These are phyloP conservation scores for Ehretia macrophylla DNA, from an alignment of 257 asterid genomes.

Conservation along the genomic window DNA sequence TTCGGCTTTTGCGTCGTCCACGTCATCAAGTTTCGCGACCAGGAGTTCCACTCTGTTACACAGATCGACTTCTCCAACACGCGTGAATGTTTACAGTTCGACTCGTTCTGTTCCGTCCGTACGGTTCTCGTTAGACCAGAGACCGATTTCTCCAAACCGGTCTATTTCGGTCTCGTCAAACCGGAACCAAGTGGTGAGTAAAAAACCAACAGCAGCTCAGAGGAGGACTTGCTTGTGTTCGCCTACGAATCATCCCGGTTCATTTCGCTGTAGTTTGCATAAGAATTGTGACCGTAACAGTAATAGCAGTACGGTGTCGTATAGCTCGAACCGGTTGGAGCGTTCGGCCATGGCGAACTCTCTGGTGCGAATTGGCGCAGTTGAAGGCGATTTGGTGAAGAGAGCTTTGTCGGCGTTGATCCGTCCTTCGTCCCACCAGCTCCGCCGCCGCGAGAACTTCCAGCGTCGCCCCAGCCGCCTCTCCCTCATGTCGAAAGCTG, in stretches of 20 bases:
- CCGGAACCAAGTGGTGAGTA: slow-evolving; percentile 14
- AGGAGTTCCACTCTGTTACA: slow-evolving; percentile 7
- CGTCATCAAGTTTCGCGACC: slow-evolving; percentile 19
- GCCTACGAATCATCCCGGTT: slow-evolving; percentile 65
- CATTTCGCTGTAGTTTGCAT: slow-evolving; percentile 56
- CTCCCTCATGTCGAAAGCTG: slow-evolving; percentile 28
- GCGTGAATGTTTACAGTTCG: slow-evolving; percentile 9
- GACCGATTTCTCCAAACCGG: slow-evolving; percentile 34
- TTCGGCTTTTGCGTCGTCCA: slow-evolving; percentile 36
- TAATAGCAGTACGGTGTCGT: slow-evolving; percentile 20
- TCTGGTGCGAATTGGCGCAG: slow-evolving; percentile 42
- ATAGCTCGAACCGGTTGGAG: slow-evolving; percentile 31
- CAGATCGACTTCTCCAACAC: slow-evolving; percentile 37
- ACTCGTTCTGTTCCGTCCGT: slow-evolving; percentile 20
- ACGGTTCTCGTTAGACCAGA: slow-evolving; percentile 29
- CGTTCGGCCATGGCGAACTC: slow-evolving; percentile 55
- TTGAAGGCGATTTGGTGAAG: slow-evolving; percentile 47
- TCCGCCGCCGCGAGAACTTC: slow-evolving; percentile 51
- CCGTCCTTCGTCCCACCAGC: slow-evolving; percentile 52
- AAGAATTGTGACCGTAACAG: slow-evolving; percentile 10
- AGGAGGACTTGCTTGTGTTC: slow-evolving; percentile 54
- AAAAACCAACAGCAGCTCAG: slow-evolving; percentile 14
- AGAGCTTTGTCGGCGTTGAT: slow-evolving; percentile 53
- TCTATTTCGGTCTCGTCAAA: slow-evolving; percentile 25
- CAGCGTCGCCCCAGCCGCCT: slow-evolving; percentile 45